Conservation (phyloP, 345 rosid species). For the Camelina hispida region DNA sequence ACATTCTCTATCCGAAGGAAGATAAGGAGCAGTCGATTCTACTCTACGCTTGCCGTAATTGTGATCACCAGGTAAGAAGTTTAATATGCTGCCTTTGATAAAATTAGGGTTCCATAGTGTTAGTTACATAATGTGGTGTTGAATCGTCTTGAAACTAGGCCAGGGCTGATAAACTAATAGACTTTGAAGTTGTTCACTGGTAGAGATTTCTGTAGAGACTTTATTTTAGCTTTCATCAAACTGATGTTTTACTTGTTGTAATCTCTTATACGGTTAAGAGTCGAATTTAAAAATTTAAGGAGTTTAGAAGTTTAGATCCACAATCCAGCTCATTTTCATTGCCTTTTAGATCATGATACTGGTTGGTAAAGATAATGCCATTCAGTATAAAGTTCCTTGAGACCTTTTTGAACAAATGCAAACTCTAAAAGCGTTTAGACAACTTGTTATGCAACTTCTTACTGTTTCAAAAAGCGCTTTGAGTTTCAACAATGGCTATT, state of each 20-base stretch:
- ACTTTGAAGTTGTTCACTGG: not conserved
- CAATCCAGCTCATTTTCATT: not conserved
- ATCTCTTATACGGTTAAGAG: not conserved
- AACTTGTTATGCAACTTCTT: not conserved
- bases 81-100: not conserved
- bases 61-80: constrained; percentile 75
- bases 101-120: constrained; percentile 33
- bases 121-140: not conserved
- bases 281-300: not conserved
- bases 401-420: not conserved
- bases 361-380: not conserved
- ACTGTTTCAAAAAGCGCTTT: not conserved
- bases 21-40: constrained; percentile 65
- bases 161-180: not conserved
- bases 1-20: constrained; percentile 78
- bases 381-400: not conserved
- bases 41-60: constrained; percentile 82
- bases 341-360: not conserved
- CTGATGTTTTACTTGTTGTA: not conserved
- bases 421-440: not conserved
- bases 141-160: not conserved
- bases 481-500: not conserved
- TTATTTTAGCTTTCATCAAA: no score
- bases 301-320: not conserved
- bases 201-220: no score